Evolutionary conservation across 2,329 filamentous ascomycete species (phyloP), one percentile per base, ranked within the genome.

Genomic region (Curvularia lunata): DNA sequence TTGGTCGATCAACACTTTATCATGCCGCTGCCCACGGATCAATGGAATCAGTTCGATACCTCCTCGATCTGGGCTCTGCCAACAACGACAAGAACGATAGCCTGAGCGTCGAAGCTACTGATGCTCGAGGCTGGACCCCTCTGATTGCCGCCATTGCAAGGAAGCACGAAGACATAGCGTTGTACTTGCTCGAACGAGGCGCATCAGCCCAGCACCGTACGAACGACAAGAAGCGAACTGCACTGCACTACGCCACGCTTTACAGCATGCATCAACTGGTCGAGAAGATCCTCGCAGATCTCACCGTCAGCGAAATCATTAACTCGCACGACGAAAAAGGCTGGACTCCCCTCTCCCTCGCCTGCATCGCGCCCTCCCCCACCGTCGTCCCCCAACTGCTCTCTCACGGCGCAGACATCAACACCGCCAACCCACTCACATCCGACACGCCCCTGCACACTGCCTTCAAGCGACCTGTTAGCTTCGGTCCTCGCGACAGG

Each of bases 371-470:
- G 5, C 60, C 59, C 4, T 61, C 57, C 2, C 42, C 42, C 0
- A 40, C 53, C 2, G 54, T 64, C 12, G 56, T 67, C 37, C 5
- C 25, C n/a, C 37, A 43, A 3, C 63, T 72, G 21, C 55, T 72
- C 7, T 52, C 57, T n/a, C 52, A 52, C 40, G 64, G 66, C 41
- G 64, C 68, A 27, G 51, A 68, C 40, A 46, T 30, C 43, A 46
- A 46, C 27, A 13, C n/a, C 2, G 1, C 9, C 43, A 48, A 54
- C 51, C 23, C 51, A 34, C 5, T 48, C 23, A 16, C 28, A 34
- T 5, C 21, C 38, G 16, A 19, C 9, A 30, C 43, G 1, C 27
- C 43, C 43, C n/a, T 46, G 4, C 43, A 46, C 43, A 12, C 19
- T 2, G 43, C 43, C 8, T 27, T 46, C 27, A 10, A 46, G 12